Conservation (phyloP, 2,329 filamentous ascomycete species). For the Coleophoma crateriformis region DNA sequence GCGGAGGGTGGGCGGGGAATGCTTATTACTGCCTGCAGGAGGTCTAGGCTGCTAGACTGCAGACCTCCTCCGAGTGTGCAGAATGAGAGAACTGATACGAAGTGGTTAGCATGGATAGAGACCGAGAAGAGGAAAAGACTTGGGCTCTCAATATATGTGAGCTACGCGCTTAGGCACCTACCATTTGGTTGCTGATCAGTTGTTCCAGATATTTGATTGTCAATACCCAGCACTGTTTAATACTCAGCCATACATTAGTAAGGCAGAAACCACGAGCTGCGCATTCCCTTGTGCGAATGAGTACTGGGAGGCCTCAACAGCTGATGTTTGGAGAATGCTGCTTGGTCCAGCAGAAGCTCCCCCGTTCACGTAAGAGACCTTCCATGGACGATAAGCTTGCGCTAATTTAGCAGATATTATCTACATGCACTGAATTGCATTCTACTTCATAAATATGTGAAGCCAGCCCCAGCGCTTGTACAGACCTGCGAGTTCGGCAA, state of each 20-base stretch:
- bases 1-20: conserved; percentile 21
- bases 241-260: conserved; percentile 21
- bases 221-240: conserved; percentile 23
- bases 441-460: conserved; percentile 20
- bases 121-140: conserved; percentile 22
- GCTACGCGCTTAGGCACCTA: not conserved
- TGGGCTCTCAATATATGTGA: conserved; percentile 22
- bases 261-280: conserved; percentile 24
- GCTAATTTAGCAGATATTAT: conserved; percentile 12
- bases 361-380: conserved; percentile 9
- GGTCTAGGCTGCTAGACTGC: conserved; percentile 21
- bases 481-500: conserved; percentile 18
- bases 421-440: conserved; percentile 22
- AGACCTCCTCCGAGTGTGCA: conserved; percentile 13
- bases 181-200: not conserved
- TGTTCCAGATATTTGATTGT: conserved; percentile 19
- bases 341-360: conserved; percentile 14
- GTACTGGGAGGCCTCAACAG: conserved; percentile 17
- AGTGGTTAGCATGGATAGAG: conserved; percentile 23
- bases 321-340: conserved; percentile 17
- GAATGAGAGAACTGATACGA: conserved; percentile 11
- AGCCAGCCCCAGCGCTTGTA: conserved; percentile 18
- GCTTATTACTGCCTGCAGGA: conserved; percentile 18
- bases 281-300: conserved; percentile 20
- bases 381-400: not conserved